Conservation (phyloP, 495 filamentous ascomycete species). For the Oidiodendron maius region DNA sequence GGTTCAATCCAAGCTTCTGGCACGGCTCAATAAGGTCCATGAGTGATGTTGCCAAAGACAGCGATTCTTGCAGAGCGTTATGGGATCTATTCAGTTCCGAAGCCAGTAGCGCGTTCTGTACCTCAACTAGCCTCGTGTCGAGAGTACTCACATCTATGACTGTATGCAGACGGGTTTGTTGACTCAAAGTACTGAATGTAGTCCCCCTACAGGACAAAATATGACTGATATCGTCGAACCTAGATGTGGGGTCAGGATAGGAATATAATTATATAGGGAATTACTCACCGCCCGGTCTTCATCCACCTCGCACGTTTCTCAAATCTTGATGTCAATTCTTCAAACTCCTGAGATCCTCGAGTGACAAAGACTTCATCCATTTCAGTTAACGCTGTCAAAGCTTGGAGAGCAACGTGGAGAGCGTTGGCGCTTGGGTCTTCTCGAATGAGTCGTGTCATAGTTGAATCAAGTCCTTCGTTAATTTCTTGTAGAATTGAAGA, state of each 20-base stretch:
- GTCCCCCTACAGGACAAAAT: conserved; percentile 79
- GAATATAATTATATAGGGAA: conserved; percentile 4
- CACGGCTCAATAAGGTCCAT: conserved; percentile 65
- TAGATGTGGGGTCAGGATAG: conserved; percentile 24
- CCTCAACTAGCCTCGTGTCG: conserved; percentile 65
- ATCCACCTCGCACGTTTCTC: conserved; percentile 67
- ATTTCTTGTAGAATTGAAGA: conserved; percentile 43
- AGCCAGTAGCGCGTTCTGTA: conserved; percentile 64
- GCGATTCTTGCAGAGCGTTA: conserved; percentile 74
- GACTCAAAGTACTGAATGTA: conserved; percentile 72
- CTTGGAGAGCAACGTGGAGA: conserved; percentile 59
- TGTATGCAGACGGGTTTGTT: conserved; percentile 54
- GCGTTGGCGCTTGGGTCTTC: conserved; percentile 51
- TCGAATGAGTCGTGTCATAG: conserved; percentile 51
- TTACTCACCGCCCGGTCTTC: conserved; percentile 36
- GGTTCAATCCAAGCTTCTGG: conserved; percentile 59
- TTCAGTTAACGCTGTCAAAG: conserved; percentile 74
- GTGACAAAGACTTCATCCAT: conserved; percentile 69
- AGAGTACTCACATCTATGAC: conserved; percentile 47
- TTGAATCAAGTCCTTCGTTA: conserved; percentile 58
- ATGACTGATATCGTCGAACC: conserved; percentile 74
- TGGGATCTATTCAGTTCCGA: conserved; percentile 71
- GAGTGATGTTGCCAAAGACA: conserved; percentile 76
- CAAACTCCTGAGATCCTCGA: conserved; percentile 49
- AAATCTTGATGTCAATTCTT: conserved; percentile 56